Conservation (phyloP, 2,329 filamentous ascomycete genomes). For the Hypoxylon rubiginosum region DNA sequence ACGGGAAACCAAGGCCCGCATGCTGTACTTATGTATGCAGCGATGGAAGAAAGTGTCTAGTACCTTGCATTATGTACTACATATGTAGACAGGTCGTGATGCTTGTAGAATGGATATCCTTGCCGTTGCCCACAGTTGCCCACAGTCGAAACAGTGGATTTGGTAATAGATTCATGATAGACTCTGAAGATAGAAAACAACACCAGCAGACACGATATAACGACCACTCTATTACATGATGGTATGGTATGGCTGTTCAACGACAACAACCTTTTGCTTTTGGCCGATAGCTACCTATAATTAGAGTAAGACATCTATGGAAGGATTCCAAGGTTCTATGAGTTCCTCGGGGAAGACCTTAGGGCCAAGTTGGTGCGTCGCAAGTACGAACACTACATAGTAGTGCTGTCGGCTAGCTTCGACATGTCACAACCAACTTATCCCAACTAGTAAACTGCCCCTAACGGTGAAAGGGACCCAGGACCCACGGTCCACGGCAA, state of each 20-base stretch:
- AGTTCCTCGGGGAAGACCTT: constrained; percentile 18
- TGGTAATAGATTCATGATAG: not conserved
- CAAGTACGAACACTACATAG: constrained; percentile 15
- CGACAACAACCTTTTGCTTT: not conserved
- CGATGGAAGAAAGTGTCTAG: constrained; percentile 15
- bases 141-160: not conserved
- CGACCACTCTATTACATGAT: constrained; percentile 7
- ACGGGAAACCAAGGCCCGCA: constrained; percentile 11
- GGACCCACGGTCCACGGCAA: constrained; percentile 31
- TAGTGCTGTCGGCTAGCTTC: constrained; percentile 29
- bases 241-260: constrained; percentile 7
- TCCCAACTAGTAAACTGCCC: constrained; percentile 19
- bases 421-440: constrained; percentile 19
- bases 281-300: constrained; percentile 7
- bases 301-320: constrained; percentile 11
- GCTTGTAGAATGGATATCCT: constrained; percentile 24
- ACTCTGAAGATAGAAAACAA: not conserved
- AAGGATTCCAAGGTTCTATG: constrained; percentile 17
- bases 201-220: not conserved
- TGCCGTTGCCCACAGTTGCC: constrained; percentile 15
- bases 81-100: constrained; percentile 1
- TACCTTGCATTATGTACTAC: constrained; percentile 18
- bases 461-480: constrained; percentile 12
- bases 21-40: not conserved
- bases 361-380: constrained; percentile 20